These are phyloP conservation scores for Chrysanthemum makinoi DNA, from an alignment of 129 eudicot genomes.

Conservation along the genomic window DNA sequence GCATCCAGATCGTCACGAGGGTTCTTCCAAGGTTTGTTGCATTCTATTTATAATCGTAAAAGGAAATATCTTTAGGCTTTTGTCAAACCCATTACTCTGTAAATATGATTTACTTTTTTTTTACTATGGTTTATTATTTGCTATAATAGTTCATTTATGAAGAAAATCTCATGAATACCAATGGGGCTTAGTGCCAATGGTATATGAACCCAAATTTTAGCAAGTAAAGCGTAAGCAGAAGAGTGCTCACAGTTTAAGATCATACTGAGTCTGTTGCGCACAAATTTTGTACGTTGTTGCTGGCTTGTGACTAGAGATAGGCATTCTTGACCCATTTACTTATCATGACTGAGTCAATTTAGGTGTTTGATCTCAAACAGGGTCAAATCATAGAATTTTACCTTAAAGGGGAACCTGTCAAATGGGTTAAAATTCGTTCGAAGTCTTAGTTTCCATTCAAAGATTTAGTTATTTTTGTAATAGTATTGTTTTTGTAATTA, in stretches of 20 bases:
- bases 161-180: background rate
- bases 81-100: background rate
- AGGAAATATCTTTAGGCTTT: background rate
- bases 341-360: background rate
- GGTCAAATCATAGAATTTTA: background rate
- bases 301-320: background rate
- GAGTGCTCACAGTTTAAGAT: too few relatives aligned
- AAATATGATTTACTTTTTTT: background rate
- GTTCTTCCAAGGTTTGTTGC: conserved; percentile 76
- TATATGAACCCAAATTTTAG: too few relatives aligned
- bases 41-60: background rate
- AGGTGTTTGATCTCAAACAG: background rate
- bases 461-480: background rate
- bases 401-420: background rate
- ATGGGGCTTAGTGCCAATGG: too few relatives aligned
- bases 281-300: background rate
- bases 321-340: background rate
- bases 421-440: background rate
- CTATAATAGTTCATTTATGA: background rate
- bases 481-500: background rate
- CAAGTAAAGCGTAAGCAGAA: too few relatives aligned
- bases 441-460: background rate
- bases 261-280: too few relatives aligned
- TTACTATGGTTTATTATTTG: background rate
- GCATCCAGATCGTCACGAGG: conserved; percentile 97